Conservation (phyloP, 306 rosid genomes). For the Ormosia semicastrata region DNA sequence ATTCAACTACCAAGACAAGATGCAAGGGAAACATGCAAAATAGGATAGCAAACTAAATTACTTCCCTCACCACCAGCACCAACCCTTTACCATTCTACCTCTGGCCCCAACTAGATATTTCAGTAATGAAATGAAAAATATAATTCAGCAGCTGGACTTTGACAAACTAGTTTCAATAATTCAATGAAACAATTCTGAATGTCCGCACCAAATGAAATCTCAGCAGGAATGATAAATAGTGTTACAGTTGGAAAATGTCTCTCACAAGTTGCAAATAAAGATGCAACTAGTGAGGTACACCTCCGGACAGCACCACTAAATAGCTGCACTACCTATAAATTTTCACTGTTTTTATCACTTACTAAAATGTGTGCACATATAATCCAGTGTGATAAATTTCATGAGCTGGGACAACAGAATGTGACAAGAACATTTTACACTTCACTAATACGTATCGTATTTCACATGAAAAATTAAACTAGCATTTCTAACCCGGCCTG, state of each 20-base stretch:
- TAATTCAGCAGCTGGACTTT: not conserved
- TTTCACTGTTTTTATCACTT: not conserved
- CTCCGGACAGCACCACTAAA: not conserved
- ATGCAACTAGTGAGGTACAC: not conserved
- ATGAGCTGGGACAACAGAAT: not conserved
- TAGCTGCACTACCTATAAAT: not conserved
- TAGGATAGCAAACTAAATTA: not conserved
- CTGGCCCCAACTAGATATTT: too few relatives aligned
- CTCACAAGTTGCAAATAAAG: not conserved
- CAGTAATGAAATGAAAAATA: not conserved
- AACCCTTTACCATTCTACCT: too few relatives aligned
- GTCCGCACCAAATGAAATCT: not conserved
- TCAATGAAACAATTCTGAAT: not conserved
- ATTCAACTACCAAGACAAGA: not conserved
- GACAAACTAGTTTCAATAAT: too few relatives aligned
- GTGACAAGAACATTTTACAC: slow-evolving; percentile 26
- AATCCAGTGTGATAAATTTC: not conserved
- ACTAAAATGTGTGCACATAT: not conserved
- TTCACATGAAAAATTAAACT: slow-evolving; percentile 30
- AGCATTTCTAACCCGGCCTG: slow-evolving; percentile 42
- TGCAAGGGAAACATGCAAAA: not conserved
- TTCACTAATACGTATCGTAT: not conserved
- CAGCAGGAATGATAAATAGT: not conserved
- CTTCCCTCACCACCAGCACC: not conserved
- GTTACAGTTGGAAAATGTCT: not conserved